Base-by-base conservation (phyloP, 768 basidiomycete species). In the Austroboletus festivus region DNA sequence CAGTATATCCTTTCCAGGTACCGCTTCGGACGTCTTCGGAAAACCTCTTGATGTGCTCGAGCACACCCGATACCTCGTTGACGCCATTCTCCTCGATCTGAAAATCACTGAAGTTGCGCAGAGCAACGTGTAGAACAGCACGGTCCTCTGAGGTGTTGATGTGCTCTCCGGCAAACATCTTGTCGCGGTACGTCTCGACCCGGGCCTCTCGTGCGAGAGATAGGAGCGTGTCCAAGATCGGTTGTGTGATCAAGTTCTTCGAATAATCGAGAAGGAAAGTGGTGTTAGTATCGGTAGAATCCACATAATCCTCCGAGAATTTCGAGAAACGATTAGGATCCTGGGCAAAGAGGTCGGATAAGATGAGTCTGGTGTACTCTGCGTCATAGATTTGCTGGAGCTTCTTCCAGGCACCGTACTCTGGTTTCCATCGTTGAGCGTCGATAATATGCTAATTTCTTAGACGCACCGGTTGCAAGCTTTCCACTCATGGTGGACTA, bases 101-200 rank as follows among this genome's bases (percentile, higher is more conserved):
- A 72, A 87, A 92, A 55, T 86, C 83, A 51, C 85, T 79, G 57
- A 78, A 71, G 72, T 85, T 83, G 54, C 96, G 85, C 42, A 99
- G 80, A 5, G 96, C 95, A 51, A 97, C 76, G 68, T 99, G 96
- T 3, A 99, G 80, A 6, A 98, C 96, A 2, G 96, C 91, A 46
- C 96, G 92, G 63, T 91, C 94, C 68, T 98, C 96, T 20, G 93
- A 94, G 16, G 94, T 98, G 75, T 98, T 98, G 79, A 98, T 97
- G 70, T 96, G 96, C 67, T 89, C 84, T 38, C 96, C 95, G 2
- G 85, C 69, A 65, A 95, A 97, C 93, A 98, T 96, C 70, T 83
- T 84, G 69, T 97, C 88, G 45, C 94, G 82, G 65, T 78, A 82
- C 19, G 76, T 63, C 78, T 96, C 93, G 48, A 98, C 81, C 41